These are phyloP conservation scores for Fusarium acutatum DNA, from an alignment of 2,329 filamentous ascomycete species.

Conservation along the genomic window DNA sequence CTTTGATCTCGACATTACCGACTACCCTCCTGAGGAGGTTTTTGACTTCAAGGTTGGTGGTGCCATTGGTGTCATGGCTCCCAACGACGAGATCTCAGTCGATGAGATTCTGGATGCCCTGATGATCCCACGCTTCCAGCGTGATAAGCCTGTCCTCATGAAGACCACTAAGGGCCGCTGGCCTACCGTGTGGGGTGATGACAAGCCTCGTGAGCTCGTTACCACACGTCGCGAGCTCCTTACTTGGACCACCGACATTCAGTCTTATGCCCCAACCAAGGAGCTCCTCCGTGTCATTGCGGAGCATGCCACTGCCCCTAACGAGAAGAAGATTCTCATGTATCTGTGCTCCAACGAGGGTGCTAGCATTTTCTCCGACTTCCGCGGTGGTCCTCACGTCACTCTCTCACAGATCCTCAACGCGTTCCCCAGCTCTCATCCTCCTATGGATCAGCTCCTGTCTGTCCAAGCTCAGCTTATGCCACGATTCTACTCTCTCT, in stretches of 20 bases:
- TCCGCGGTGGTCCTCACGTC: slow-evolving; percentile 88
- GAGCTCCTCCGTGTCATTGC: slow-evolving; percentile 83
- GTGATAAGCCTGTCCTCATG: slow-evolving; percentile 83
- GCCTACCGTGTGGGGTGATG: slow-evolving; percentile 98
- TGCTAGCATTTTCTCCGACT: slow-evolving; percentile 91
- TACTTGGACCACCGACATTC: slow-evolving; percentile 94
- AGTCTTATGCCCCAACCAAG: slow-evolving; percentile 93
- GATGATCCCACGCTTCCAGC: slow-evolving; percentile 80
- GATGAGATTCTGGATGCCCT: slow-evolving; percentile 86
- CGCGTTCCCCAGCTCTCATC: slow-evolving; percentile 91
- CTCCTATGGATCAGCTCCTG: slow-evolving; percentile 83
- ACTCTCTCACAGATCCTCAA: slow-evolving; percentile 85
- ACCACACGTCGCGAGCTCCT: slow-evolving; percentile 92
- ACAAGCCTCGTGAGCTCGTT: slow-evolving; percentile 82
- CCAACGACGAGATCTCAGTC: slow-evolving; percentile 80
- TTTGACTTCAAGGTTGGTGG: slow-evolving; percentile 97
- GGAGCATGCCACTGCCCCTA: slow-evolving; percentile 80
- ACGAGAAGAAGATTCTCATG: slow-evolving; percentile 87
- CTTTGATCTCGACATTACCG: slow-evolving; percentile 95
- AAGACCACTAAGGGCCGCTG: slow-evolving; percentile 84
- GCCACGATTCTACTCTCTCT: slow-evolving; percentile 98
- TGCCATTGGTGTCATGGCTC: slow-evolving; percentile 91
- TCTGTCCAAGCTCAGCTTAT: slow-evolving; percentile 86
- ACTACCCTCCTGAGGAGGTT: slow-evolving; percentile 85
- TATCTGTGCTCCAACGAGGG: slow-evolving; percentile 91